Conservation (phyloP, 495 filamentous ascomycete genomes). For the Parathielavia appendiculata region DNA sequence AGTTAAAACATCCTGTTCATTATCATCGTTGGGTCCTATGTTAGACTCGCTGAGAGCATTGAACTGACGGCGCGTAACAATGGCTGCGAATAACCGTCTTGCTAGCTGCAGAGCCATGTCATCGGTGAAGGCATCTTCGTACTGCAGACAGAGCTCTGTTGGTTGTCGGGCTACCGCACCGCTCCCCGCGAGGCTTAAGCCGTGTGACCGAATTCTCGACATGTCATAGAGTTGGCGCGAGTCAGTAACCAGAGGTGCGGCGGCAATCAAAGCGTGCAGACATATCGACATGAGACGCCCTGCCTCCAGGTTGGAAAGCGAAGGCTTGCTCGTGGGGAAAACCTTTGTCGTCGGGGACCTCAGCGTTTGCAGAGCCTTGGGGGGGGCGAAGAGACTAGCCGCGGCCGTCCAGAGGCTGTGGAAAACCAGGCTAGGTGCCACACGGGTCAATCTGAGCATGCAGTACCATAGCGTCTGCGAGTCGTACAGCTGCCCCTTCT, state of each 20-base stretch:
- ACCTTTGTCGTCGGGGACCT: constrained; percentile 40
- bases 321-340: constrained; percentile 33
- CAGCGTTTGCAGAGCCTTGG: constrained; percentile 48
- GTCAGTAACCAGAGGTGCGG: constrained; percentile 45
- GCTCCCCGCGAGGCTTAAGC: constrained; percentile 34
- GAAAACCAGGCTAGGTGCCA: constrained; percentile 54
- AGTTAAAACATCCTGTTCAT: constrained; percentile 42
- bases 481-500: constrained; percentile 42
- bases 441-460: constrained; percentile 48
- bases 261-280: constrained; percentile 49
- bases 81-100: constrained; percentile 46
- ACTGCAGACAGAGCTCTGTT: constrained; percentile 46
- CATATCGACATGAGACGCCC: constrained; percentile 49
- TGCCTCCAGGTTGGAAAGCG: constrained; percentile 43
- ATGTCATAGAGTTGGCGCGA: constrained; percentile 43
- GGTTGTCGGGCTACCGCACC: constrained; percentile 37
- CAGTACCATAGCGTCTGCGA: constrained; percentile 49
- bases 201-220: constrained; percentile 49
- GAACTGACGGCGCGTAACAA: constrained; percentile 44
- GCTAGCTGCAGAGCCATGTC: constrained; percentile 48
- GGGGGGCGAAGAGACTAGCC: constrained; percentile 62
- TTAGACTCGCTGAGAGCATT: constrained; percentile 39
- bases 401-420: constrained; percentile 72
- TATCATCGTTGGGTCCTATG: constrained; percentile 18
- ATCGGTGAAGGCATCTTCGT: constrained; percentile 52